A percentile compares a stretch with the other conserved stretches of the same genome.
These are phyloP conservation scores for Penicillium maclennaniae DNA, from an alignment of 495 filamentous ascomycete genomes.

Conservation along the genomic window DNA sequence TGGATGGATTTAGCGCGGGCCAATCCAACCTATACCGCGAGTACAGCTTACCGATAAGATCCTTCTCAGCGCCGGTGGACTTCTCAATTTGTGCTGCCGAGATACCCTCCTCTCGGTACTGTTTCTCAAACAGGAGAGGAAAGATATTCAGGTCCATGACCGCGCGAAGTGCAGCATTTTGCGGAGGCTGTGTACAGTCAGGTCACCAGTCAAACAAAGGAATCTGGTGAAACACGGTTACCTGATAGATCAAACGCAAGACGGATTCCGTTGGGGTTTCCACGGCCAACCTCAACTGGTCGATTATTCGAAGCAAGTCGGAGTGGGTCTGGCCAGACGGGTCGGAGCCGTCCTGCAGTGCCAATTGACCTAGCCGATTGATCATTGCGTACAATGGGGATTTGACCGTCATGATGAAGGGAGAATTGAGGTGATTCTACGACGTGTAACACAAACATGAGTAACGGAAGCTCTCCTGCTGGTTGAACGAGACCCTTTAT, in stretches of 20 bases:
- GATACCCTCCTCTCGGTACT: constrained; percentile 18
- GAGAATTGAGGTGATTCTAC: neutral
- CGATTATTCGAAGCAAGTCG: constrained; percentile 29
- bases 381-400: constrained; percentile 22
- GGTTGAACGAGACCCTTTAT: neutral
- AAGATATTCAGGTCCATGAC: constrained; percentile 36
- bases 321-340: constrained; percentile 27
- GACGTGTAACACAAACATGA: constrained; percentile 1
- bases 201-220: neutral
- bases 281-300: constrained; percentile 28
- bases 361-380: constrained; percentile 23
- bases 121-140: constrained; percentile 23
- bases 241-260: constrained; percentile 39
- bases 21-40: neutral
- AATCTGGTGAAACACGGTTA: constrained; percentile 1
- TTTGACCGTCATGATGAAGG: constrained; percentile 17
- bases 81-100: constrained; percentile 26
- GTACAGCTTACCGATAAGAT: constrained; percentile 27
- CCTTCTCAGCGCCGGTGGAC: constrained; percentile 27
- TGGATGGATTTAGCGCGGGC: constrained; percentile 3
- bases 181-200: constrained; percentile 31
- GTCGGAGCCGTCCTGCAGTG: constrained; percentile 15
- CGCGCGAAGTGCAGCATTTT: constrained; percentile 37
- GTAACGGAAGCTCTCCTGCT: neutral
- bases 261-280: constrained; percentile 37